Conservation (phyloP, 2,329 filamentous ascomycete species). For the Botrytis fabae region DNA sequence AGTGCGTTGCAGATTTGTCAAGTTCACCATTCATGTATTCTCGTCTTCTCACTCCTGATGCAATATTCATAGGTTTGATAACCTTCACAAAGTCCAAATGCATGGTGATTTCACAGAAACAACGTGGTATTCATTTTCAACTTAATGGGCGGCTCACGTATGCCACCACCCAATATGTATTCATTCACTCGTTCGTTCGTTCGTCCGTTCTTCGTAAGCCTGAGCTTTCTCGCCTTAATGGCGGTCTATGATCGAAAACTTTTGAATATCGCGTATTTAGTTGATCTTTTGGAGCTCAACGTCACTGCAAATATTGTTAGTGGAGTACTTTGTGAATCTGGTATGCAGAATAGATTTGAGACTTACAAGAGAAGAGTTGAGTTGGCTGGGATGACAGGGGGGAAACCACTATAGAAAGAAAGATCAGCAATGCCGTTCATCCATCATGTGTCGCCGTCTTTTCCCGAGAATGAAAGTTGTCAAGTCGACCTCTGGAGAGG, state of each 20-base stretch:
- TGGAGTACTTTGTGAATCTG: constrained; percentile 15
- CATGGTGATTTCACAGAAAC: not conserved
- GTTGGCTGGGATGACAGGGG: constrained; percentile 65
- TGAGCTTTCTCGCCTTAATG: constrained; percentile 26
- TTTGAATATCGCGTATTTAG: constrained; percentile 36
- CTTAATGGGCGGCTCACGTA: constrained; percentile 8
- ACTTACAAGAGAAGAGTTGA: constrained; percentile 83
- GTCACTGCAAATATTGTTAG: constrained; percentile 51
- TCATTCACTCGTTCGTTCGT: not conserved
- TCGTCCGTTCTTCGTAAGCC: constrained; percentile 22
- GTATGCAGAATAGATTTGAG: constrained; percentile 1
- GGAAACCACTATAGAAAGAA: constrained; percentile 63
- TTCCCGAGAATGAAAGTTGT: not conserved
- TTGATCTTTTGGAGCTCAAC: constrained; percentile 68
- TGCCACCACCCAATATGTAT: constrained; percentile 7
- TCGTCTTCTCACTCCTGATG: not conserved
- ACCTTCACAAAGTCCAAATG: constrained; percentile 1
- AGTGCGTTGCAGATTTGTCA: not conserved
- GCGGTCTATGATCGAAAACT: constrained; percentile 27
- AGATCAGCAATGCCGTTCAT: constrained; percentile 25
- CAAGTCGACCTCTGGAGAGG: not conserved
- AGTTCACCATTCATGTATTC: constrained; percentile 4
- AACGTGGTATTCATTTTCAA: constrained; percentile 15
- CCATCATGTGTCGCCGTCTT: constrained; percentile 17
- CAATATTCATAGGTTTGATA: not conserved